Base-by-base conservation (phyloP, 441 rosid genomes). In the Pelargonium fulgidum region DNA sequence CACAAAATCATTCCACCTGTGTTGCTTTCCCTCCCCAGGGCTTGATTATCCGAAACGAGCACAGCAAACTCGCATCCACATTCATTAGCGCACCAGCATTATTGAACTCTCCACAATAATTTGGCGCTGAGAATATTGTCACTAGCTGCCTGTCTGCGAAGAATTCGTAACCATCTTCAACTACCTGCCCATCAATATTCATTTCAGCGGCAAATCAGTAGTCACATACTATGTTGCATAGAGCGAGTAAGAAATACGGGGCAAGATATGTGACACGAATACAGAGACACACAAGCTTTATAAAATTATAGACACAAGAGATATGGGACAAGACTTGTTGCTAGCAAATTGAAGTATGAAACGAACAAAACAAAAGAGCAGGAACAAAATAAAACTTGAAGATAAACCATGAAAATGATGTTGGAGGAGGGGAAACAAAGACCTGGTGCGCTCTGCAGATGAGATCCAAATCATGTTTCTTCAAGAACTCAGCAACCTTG, bases 131-230 rank as follows among this genome's bases (percentile, higher is more conserved):
- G 24, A 22, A 22, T 22, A 22, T 22, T 22, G 90, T 84, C 1
- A 86, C 91, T 62, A 83, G 79, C 67, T 81, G 82, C 66, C 87
- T 82, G 61, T 87, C 87, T 3, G 89, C 91, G 16, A 87, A 87
- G 78, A 87, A 85, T 70, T 87, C 89, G 24, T 85, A 87, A n/a
- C 91, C 91, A 24, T 87, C 87, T 77, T 87, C 89, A 62, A 83
- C 91, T 50, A 85, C 89, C 89, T 85, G 80, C 8, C 17, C 67
- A 29, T 33, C 72, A 58, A 61, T 66, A 50, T 65, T 42, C 22
- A 47, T 12, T 54, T 45, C 50, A 64, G 29, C 11, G 13, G 0
- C 8, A n/a, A 68, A 52, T 65, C 47, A 1, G 11, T 63, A 29
- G 11, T 10, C 58, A 45, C 50, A 45, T 1, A 45, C 50, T 22